phyloP scores from a whole-genome alignment of 2,329 filamentous ascomycete genomes.

The Cladosporium austrohemisphaericum region DNA sequence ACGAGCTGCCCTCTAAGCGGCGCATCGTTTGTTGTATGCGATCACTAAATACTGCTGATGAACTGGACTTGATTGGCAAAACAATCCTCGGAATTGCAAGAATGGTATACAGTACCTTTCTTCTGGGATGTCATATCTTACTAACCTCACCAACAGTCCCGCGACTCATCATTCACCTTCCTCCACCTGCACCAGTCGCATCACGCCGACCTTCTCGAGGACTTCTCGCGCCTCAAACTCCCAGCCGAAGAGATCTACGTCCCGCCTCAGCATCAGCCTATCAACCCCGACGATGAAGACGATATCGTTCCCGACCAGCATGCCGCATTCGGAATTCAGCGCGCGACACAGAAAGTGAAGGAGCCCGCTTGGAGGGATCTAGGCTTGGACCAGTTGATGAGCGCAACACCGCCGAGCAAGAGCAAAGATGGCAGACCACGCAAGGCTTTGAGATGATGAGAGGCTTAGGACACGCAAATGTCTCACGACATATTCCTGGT shows the following conservation, averaged over 20 bases:
- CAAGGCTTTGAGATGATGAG: conserved; percentile 9
- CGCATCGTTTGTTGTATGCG: neutral
- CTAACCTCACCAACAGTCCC: conserved; percentile 50
- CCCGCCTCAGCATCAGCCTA: conserved; percentile 71
- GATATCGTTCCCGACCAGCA: conserved; percentile 86
- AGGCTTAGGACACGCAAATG: neutral
- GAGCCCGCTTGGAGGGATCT: conserved; percentile 78
- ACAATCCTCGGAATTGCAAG: too few species aligned
- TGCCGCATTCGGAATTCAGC: conserved; percentile 79
- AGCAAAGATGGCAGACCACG: conserved; percentile 9
- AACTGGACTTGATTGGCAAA: too few species aligned
- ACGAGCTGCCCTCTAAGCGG: neutral
- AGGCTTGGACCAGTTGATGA: conserved; percentile 68
- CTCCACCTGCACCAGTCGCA: conserved; percentile 69
- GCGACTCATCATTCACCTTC: conserved; percentile 72
- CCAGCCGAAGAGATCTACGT: conserved; percentile 72
- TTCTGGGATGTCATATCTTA: too few species aligned
- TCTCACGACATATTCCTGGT: too few species aligned
- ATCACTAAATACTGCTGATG: too few species aligned
- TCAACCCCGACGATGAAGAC: conserved; percentile 85
- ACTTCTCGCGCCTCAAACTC: conserved; percentile 43
- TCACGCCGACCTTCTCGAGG: conserved; percentile 74
- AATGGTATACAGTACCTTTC: too few species aligned
- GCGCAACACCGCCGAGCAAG: conserved; percentile 50
- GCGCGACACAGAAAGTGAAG: conserved; percentile 67